phyloP scores from a whole-genome alignment of 2,329 filamentous ascomycete species.

The Xylariaceae sp. region DNA sequence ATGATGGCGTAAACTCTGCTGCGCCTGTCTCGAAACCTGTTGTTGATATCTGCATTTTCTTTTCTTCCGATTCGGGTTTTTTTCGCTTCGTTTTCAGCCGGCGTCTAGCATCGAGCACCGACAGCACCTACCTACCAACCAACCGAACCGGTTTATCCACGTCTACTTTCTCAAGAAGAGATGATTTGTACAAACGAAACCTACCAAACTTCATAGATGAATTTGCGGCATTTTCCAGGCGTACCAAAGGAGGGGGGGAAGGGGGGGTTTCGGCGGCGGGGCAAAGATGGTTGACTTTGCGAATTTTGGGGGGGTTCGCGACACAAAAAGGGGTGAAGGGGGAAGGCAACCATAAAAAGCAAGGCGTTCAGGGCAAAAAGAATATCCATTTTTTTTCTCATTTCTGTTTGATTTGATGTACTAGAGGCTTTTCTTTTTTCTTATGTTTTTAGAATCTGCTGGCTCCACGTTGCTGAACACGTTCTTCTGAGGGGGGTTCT shows the following conservation, averaged over 20 bases:
- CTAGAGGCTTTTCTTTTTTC: constrained; percentile 15
- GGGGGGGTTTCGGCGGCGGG: constrained; percentile 2
- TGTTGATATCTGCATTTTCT: background rate
- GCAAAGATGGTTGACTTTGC: background rate
- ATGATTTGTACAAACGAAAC: constrained; percentile 11
- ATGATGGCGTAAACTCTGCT: constrained; percentile 25
- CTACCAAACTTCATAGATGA: constrained; percentile 13
- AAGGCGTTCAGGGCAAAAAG: constrained; percentile 30
- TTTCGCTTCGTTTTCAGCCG: background rate
- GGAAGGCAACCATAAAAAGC: constrained; percentile 23
- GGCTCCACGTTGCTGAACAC: too few relatives aligned
- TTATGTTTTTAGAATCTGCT: constrained; percentile 5
- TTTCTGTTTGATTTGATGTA: background rate
- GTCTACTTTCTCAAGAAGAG: constrained; percentile 8
- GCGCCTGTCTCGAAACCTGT: too few relatives aligned
- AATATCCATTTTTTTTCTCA: constrained; percentile 26
- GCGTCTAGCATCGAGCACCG: background rate
- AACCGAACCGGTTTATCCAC: background rate
- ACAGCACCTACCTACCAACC: constrained; percentile 1
- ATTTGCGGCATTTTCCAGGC: constrained; percentile 25
- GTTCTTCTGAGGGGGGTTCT: too few relatives aligned
- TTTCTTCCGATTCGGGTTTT: background rate
- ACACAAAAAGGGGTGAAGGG: background rate
- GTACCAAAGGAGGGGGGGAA: constrained; percentile 1
- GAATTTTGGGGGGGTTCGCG: too few relatives aligned